Conservation (phyloP, 495 filamentous ascomycete genomes). For the Cryomyces minteri region DNA sequence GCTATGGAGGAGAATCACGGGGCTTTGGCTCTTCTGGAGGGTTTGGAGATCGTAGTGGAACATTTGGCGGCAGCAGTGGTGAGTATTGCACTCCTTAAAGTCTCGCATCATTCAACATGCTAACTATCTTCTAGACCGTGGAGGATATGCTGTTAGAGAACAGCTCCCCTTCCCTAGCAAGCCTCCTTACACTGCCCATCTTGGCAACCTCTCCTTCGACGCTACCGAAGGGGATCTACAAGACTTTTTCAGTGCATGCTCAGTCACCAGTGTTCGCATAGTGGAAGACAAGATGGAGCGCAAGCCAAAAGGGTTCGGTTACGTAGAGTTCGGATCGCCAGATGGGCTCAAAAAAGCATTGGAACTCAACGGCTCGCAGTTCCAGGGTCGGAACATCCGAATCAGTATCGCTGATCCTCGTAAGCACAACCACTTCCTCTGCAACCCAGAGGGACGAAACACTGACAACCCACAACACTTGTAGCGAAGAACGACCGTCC, state of each 20-base stretch:
- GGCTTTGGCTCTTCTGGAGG: constrained; percentile 25
- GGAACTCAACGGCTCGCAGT: constrained; percentile 54
- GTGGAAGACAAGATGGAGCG: constrained; percentile 86
- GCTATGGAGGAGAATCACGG: constrained; percentile 28
- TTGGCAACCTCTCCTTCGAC: constrained; percentile 93
- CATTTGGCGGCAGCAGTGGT: constrained; percentile 7
- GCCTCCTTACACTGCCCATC: constrained; percentile 86
- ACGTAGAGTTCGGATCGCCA: constrained; percentile 78
- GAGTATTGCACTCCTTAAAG: constrained; percentile 1
- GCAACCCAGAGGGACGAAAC: background rate
- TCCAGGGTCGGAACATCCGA: constrained; percentile 73
- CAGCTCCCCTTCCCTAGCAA: constrained; percentile 72
- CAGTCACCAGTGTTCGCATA: constrained; percentile 76
- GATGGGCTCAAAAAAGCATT: constrained; percentile 87
- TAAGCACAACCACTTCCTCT: constrained; percentile 25
- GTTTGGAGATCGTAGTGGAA: constrained; percentile 21
- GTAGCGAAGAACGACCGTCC: constrained; percentile 39
- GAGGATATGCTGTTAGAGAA: constrained; percentile 31
- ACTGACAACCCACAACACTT: too few relatives aligned
- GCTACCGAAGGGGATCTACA: constrained; percentile 61
- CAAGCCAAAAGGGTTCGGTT: constrained; percentile 93
- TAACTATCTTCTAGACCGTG: background rate
- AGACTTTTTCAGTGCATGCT: constrained; percentile 70
- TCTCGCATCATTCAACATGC: background rate
- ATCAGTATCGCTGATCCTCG: constrained; percentile 77